Evolutionary conservation across 2,329 filamentous ascomycete genomes (phyloP), one percentile per base, ranked within the genome.

Genomic region (Monascus ruber): DNA sequence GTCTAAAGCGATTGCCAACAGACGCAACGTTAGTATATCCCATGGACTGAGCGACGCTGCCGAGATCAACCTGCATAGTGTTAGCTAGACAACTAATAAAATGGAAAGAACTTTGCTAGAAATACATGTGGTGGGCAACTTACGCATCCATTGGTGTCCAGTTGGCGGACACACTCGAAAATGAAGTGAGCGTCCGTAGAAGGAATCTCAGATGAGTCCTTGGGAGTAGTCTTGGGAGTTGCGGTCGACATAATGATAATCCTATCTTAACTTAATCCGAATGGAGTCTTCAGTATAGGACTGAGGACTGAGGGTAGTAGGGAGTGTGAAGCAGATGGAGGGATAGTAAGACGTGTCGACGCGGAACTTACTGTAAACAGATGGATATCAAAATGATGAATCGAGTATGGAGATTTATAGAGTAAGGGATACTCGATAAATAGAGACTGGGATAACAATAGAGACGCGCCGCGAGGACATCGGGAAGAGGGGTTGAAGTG

Each of bases 21-120:
- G 53, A 58, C 5, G 35, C 42, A 8, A 47, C 40, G 37, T 59
- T 59, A 37, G 38, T 49, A 39, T 60, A 59, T 1, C 45, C 46
- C 5, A 61, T 29, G 0, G 46, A 45, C 6, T 40, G 34, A 5
- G 50, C 54, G 8, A 59, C 53, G 1, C 45, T 46, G 10, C 27
- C 29, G 24, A 57, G 42, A 27, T 58, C 54, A 11, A 60, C 47
- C 57, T 59, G 33, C 3, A 29, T n/a, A 5, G 34, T 31, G 25
- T 43, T 25, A 34, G 39, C 28, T 17, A 24, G 34, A n/a, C 7
- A 34, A 11, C 7, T 11, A 2, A 26, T 25, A 6, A 27, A 7
- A 35, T 24, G 24, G 8, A 6, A 35, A 6, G 9, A 11, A 2
- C 17, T 17, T 17, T 17, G 17, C 17, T 17, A 17, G 17, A 17